These are phyloP conservation scores for Nothopassalora personata DNA, from an alignment of 2,329 filamentous ascomycete genomes.

Conservation along the genomic window DNA sequence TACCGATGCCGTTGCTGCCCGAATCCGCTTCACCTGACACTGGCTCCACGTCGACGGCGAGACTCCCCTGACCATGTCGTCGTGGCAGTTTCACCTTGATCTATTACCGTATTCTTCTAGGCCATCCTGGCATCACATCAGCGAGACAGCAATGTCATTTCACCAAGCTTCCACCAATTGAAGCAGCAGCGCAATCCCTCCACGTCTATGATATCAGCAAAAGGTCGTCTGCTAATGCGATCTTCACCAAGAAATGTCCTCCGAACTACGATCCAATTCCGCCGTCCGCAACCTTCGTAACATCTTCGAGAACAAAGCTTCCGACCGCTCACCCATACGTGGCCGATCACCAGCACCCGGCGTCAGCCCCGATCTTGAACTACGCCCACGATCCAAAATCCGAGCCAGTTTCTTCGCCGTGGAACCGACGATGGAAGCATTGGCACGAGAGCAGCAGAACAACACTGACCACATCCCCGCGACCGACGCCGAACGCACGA, in stretches of 20 bases:
- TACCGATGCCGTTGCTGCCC: background rate
- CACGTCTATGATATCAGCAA: conserved; percentile 4
- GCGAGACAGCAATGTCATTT: background rate
- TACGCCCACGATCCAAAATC: conserved; percentile 39
- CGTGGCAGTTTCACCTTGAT: conserved; percentile 2
- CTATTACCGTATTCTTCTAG: background rate
- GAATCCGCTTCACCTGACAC: background rate
- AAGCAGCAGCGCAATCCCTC: background rate
- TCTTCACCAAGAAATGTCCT: conserved; percentile 41
- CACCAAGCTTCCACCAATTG: background rate
- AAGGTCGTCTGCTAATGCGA: conserved; percentile 9
- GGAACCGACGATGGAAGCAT: conserved; percentile 28
- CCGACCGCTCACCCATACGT: conserved; percentile 30
- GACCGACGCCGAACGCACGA: conserved; percentile 14
- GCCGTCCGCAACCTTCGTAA: conserved; percentile 47
- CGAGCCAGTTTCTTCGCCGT: conserved; percentile 47
- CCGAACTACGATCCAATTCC: conserved; percentile 32
- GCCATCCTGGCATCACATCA: conserved; percentile 2
- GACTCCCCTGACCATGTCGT: conserved; percentile 3
- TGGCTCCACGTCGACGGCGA: background rate
- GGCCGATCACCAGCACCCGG: conserved; percentile 39
- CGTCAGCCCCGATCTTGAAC: conserved; percentile 15
- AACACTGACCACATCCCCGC: conserved; percentile 9
- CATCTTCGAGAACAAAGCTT: conserved; percentile 44
- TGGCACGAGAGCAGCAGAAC: conserved; percentile 1